Conservation (phyloP, 192 early-diverging fungal species). For the Coemansia guatemalensis region DNA sequence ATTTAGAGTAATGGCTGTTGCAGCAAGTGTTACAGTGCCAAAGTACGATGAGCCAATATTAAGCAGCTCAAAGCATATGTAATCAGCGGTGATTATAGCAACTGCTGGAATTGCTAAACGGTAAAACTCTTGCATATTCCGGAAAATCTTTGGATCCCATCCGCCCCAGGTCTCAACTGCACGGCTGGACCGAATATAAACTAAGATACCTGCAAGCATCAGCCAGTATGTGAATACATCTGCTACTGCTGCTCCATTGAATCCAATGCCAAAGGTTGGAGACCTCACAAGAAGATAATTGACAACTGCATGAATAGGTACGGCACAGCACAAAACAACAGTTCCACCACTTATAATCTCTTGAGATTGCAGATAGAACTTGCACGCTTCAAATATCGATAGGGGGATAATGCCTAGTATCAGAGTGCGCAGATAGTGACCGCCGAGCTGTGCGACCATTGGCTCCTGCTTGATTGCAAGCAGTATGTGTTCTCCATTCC, state of each 20-base stretch:
- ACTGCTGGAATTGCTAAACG: slow-evolving; percentile 76
- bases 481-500: slow-evolving; percentile 58
- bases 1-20: slow-evolving; percentile 69
- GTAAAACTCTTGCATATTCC: slow-evolving; percentile 60
- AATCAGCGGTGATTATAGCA: slow-evolving; percentile 77
- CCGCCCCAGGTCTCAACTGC: slow-evolving; percentile 81
- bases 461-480: slow-evolving; percentile 66
- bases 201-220: slow-evolving; percentile 64
- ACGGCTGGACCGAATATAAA: slow-evolving; percentile 60
- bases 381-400: slow-evolving; percentile 78
- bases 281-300: slow-evolving; percentile 80
- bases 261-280: slow-evolving; percentile 64
- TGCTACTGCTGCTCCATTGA: slow-evolving; percentile 80
- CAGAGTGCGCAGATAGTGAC: slow-evolving; percentile 62
- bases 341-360: slow-evolving; percentile 80
- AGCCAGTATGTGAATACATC: slow-evolving; percentile 72
- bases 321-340: slow-evolving; percentile 63
- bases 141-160: slow-evolving; percentile 67
- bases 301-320: slow-evolving; percentile 72
- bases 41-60: slow-evolving; percentile 73
- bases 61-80: slow-evolving; percentile 76
- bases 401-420: slow-evolving; percentile 73
- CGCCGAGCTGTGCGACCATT: slow-evolving; percentile 58
- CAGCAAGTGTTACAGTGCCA: slow-evolving; percentile 59
- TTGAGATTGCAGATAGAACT: slow-evolving; percentile 83